A percentile compares a stretch with the other conserved stretches of the same genome.
phyloP scores from a whole-genome alignment of 305 asterid species.

The Fraxinus ornus region DNA sequence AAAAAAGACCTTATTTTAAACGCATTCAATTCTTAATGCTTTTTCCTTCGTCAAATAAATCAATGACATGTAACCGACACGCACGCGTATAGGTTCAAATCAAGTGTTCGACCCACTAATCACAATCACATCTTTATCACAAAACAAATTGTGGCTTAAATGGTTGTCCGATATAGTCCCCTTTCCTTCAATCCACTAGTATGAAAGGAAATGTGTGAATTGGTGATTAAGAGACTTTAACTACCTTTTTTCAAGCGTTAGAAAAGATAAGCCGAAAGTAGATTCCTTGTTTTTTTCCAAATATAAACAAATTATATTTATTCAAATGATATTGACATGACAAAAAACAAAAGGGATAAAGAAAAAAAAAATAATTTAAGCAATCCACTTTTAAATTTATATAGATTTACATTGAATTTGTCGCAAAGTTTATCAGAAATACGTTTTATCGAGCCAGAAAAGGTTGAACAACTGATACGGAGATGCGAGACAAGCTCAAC shows the following conservation, averaged over 20 bases:
- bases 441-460: neutral
- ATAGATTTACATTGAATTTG: neutral
- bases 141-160: slow-evolving; percentile 7
- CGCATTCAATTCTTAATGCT: neutral
- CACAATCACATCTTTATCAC: slow-evolving; percentile 26
- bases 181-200: neutral
- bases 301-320: neutral
- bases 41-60: neutral
- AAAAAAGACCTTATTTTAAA: neutral
- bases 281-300: slow-evolving; percentile 4
- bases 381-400: neutral
- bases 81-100: neutral
- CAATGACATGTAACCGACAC: neutral
- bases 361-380: neutral
- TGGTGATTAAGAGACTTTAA: neutral
- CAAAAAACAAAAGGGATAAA: neutral
- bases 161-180: slow-evolving; percentile 17
- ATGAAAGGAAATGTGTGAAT: slow-evolving; percentile 3
- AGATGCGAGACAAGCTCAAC: neutral
- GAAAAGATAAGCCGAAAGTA: slow-evolving; percentile 20
- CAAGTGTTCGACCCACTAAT: slow-evolving; percentile 31
- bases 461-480: neutral
- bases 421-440: neutral
- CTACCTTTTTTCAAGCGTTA: neutral
- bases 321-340: neutral